Percentiles rank a stretch among this genome's conserved stretches.
These are phyloP conservation scores for Dryas integrifolia DNA, from an alignment of 331 rosid species.

Conservation along the genomic window DNA sequence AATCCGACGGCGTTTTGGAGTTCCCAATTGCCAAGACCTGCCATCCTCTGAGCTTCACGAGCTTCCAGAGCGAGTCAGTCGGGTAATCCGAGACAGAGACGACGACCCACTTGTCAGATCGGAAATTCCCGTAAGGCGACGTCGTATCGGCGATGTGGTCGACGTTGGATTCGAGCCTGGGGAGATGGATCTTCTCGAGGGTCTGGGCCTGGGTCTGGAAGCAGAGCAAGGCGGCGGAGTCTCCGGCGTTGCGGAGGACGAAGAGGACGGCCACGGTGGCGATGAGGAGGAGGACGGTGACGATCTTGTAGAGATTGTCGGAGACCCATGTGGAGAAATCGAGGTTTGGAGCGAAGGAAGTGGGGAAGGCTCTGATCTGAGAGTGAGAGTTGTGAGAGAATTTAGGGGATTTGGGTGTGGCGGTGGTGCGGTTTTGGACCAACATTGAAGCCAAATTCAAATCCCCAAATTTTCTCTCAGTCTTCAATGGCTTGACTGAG, in stretches of 20 bases:
- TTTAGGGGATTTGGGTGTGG: constrained; percentile 55
- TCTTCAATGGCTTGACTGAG: background rate
- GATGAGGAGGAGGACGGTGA: constrained; percentile 43
- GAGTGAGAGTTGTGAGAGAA: constrained; percentile 22
- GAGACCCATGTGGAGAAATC: constrained; percentile 81
- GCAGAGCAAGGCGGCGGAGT: constrained; percentile 82
- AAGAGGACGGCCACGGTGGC: constrained; percentile 66
- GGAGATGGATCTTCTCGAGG: constrained; percentile 67
- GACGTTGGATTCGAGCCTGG: constrained; percentile 55
- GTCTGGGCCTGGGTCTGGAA: constrained; percentile 60
- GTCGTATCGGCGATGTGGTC: constrained; percentile 47
- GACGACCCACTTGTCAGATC: constrained; percentile 78
- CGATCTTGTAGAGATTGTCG: constrained; percentile 64
- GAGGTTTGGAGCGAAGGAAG: constrained; percentile 46
- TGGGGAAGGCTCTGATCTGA: constrained; percentile 38
- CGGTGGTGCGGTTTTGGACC: constrained; percentile 69
- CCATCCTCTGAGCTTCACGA: constrained; percentile 80
- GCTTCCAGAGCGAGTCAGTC: constrained; percentile 54
- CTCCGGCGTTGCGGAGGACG: constrained; percentile 83
- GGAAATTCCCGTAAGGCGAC: constrained; percentile 56
- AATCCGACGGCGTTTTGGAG: constrained; percentile 78
- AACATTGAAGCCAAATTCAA: constrained; percentile 42
- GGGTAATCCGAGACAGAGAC: constrained; percentile 76
- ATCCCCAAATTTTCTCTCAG: background rate
- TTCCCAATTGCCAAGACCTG: constrained; percentile 82